phyloP scores from a whole-genome alignment of 129 eudicot genomes.

The Gnaphalium uliginosum region DNA sequence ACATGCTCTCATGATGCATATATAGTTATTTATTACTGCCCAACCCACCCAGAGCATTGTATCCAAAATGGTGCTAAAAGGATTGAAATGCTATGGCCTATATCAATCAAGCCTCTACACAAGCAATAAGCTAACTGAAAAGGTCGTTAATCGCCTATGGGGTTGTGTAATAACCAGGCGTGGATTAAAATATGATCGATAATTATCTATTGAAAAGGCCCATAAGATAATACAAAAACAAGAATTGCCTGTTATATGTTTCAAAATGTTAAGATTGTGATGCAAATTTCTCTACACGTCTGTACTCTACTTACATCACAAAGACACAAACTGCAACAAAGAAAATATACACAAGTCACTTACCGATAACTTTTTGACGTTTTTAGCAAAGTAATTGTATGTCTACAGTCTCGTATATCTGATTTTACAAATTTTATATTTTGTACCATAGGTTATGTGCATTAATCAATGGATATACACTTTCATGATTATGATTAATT shows the following conservation, averaged over 20 bases:
- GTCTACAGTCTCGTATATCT: not conserved
- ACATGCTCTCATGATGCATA: not conserved
- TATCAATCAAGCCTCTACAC: not conserved
- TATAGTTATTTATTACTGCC: too few relatives aligned
- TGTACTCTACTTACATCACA: not conserved
- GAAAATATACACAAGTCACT: too few relatives aligned
- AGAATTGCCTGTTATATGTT: not conserved
- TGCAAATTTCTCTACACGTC: too few relatives aligned
- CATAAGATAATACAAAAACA: not conserved
- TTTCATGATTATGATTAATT: not conserved
- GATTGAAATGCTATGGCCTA: not conserved
- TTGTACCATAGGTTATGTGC: not conserved
- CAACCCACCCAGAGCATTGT: not conserved
- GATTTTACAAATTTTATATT: too few relatives aligned
- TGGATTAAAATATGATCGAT: too few relatives aligned
- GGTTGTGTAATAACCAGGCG: not conserved
- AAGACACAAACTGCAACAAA: not conserved
- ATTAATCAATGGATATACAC: too few relatives aligned
- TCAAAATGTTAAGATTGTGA: not conserved
- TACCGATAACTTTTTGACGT: too few relatives aligned
- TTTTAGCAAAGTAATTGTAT: not conserved
- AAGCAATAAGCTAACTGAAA: not conserved
- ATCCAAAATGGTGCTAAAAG: not conserved
- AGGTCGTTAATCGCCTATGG: not conserved
- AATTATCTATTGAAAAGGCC: not conserved